phyloP scores from a whole-genome alignment of 106 monocot genomes.

The Platanthera zijinensis region DNA sequence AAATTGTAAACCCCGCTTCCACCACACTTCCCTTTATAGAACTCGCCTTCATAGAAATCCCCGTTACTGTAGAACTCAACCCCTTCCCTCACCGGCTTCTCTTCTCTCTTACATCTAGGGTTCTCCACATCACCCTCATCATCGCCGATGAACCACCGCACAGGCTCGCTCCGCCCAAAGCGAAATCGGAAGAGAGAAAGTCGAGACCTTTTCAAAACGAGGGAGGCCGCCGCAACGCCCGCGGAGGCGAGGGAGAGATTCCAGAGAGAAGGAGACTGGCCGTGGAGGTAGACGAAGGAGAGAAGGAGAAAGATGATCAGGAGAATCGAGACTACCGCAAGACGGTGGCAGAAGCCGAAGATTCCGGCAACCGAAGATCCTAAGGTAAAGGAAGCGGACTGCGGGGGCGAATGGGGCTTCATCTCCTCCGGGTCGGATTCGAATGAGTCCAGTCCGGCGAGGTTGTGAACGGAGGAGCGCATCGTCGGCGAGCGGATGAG shows the following conservation, averaged over 20 bases:
- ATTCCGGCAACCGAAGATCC: background rate
- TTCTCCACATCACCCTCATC: conserved; percentile 13
- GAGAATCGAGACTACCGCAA: background rate
- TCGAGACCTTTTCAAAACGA: background rate
- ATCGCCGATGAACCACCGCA: conserved; percentile 66
- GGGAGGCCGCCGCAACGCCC: conserved; percentile 9
- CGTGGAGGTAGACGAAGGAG: conserved; percentile 9
- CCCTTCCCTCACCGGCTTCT: conserved; percentile 23
- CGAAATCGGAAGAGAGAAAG: background rate
- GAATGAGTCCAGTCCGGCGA: conserved; percentile 16
- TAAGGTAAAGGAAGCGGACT: background rate
- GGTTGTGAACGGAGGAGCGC: conserved; percentile 42
- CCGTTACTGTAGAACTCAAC: conserved; percentile 54
- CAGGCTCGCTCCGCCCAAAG: conserved; percentile 11
- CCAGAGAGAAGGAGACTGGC: conserved; percentile 6
- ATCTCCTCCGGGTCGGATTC: conserved; percentile 3
- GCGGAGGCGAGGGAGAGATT: conserved; percentile 22
- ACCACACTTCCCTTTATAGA: conserved; percentile 29
- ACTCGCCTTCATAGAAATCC: conserved; percentile 51
- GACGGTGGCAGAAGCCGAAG: background rate
- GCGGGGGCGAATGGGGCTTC: conserved; percentile 4
- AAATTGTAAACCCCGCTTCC: conserved; percentile 50
- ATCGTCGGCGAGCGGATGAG: conserved; percentile 56
- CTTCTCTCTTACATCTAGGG: background rate
- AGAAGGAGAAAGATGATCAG: conserved; percentile 4